Base-by-base conservation (phyloP, 306 rosid genomes). In the Dicorynia guianensis region DNA sequence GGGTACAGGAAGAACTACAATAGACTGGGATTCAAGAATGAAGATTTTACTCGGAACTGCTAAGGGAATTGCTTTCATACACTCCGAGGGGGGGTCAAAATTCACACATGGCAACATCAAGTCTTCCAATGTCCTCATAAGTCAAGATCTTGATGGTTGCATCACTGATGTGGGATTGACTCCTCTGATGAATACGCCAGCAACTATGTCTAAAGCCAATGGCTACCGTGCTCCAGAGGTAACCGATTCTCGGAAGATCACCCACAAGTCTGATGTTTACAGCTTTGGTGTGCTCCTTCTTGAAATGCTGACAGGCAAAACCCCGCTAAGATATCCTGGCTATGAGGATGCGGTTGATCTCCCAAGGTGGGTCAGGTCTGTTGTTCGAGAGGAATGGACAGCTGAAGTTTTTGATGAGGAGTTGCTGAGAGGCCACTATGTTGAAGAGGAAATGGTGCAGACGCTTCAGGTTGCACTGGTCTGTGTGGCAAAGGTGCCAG, bases 401-500 rank as follows among this genome's bases (percentile, higher is more conserved):
- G 88, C 90, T 15, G 93, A 91, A 72, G 96, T 91, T 39, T 91
- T 91, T 17, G 93, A 88, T 56, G 82, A 79, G 77, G 93, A 90
- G 81, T 42, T 90, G 19, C 52, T 86, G 38, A 84, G 79, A 75
- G 86, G 84, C 11, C 80, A 71, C 11, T 74, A 80, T 71, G 81
- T 67, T 38, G 93, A 91, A 79, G 96, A 91, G 71, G 90, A 91
- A 65, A 88, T 91, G 93, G 90, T 88, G 54, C 91, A 86, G 78
- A 80, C 85, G 91, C 87, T 91, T 67, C 93, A 88, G 81, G 75
- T 88, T 77, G 91, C 90, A 12, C 19, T 91, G 38, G 85, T 91
- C 1, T 91, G 91, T 74, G 93, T 81, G 15, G 67, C 86, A 4
- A 88, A 76, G 76, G 11, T 42, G 35, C 89, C 86, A 38, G 93